Conservation (phyloP, 73 alveolate genomes). For the Stentor roeselii region DNA sequence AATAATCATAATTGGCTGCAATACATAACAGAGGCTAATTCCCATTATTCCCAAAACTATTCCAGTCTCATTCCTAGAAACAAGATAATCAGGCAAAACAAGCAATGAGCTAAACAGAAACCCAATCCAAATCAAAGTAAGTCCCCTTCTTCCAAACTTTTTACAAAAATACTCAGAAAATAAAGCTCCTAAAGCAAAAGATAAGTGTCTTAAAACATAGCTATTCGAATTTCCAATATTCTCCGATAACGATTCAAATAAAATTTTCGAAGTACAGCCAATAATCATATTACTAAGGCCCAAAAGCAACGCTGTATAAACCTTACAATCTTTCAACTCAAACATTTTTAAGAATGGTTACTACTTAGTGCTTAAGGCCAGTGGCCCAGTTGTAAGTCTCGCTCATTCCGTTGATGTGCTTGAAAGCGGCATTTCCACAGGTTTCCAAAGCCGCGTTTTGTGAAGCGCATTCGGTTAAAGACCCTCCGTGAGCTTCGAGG, state of each 20-base stretch:
- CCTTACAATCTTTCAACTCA: neutral
- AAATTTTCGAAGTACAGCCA: neutral
- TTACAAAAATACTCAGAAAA: neutral
- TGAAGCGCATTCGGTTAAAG: slow-evolving; percentile 8
- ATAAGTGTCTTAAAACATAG: neutral
- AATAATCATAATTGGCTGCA: neutral
- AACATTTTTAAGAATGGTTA: neutral
- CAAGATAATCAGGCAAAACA: neutral
- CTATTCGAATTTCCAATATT: neutral
- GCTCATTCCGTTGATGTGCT: slow-evolving; percentile 1
- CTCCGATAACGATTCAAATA: neutral
- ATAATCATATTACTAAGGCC: neutral
- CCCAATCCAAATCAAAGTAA: neutral
- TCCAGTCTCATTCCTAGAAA: too few species aligned
- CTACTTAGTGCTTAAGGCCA: slow-evolving; percentile 16
- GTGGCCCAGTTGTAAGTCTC: slow-evolving; percentile 13
- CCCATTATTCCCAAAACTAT: neutral
- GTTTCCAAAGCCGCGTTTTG: neutral
- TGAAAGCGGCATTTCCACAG: slow-evolving; percentile 31
- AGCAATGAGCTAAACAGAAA: neutral
- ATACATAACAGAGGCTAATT: neutral
- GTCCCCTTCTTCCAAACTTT: neutral
- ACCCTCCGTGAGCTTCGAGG: neutral
- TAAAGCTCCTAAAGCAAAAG: neutral
- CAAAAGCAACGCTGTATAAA: neutral